Percentiles rank a stretch among this genome's conserved stretches.
phyloP scores from a whole-genome alignment of 805 yeast species.

The Phaffomyces thermotolerans region DNA sequence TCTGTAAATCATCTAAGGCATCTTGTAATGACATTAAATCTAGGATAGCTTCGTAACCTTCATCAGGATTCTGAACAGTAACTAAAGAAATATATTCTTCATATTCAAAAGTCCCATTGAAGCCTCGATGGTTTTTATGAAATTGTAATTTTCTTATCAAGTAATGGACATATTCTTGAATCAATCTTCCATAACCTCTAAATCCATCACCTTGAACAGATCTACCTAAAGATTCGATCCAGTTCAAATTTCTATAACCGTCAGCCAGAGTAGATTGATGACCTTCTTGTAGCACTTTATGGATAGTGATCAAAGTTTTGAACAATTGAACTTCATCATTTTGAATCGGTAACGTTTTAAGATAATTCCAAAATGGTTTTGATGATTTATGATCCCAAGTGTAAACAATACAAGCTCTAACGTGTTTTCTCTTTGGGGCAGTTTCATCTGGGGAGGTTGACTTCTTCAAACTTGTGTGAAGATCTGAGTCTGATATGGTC shows the following conservation, averaged over 20 bases:
- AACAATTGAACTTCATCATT: slow-evolving; percentile 78
- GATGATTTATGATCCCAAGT: slow-evolving; percentile 94
- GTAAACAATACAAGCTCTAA: slow-evolving; percentile 88
- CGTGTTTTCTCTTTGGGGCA: slow-evolving; percentile 95
- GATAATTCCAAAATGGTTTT: slow-evolving; percentile 74
- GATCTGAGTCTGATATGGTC: slow-evolving; percentile 29
- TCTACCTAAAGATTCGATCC: slow-evolving; percentile 68
- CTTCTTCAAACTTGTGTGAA: slow-evolving; percentile 46
- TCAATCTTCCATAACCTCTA: slow-evolving; percentile 60
- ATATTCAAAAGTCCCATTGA: slow-evolving; percentile 93
- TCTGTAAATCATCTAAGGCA: slow-evolving; percentile 68
- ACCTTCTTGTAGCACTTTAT: slow-evolving; percentile 97
- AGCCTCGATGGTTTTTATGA: slow-evolving; percentile 79
- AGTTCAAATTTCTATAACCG: slow-evolving; percentile 70
- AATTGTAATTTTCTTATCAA: slow-evolving; percentile 69
- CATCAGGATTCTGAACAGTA: slow-evolving; percentile 88
- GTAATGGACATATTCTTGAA: slow-evolving; percentile 67
- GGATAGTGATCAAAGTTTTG: slow-evolving; percentile 78
- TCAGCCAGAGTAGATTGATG: slow-evolving; percentile 78
- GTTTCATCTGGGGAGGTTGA: slow-evolving; percentile 82
- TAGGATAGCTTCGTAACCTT: slow-evolving; percentile 84
- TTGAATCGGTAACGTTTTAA: slow-evolving; percentile 73
- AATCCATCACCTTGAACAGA: slow-evolving; percentile 35
- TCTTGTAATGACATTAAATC: slow-evolving; percentile 87
- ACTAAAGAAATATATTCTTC: slow-evolving; percentile 88